These are phyloP conservation scores for Dryas drummondii DNA, from an alignment of 306 rosid genomes.

Conservation along the genomic window DNA sequence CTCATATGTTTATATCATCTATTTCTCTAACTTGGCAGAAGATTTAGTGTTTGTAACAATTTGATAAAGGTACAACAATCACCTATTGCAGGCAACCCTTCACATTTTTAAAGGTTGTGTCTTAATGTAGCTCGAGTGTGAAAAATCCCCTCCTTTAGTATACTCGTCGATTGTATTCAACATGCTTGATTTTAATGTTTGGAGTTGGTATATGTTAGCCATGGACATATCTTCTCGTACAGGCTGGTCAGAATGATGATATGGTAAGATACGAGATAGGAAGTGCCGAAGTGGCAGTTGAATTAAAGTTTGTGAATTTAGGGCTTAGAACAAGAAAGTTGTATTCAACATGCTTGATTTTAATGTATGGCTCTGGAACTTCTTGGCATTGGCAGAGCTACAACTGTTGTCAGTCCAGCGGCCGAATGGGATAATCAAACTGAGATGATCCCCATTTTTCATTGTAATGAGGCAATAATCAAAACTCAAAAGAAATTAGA, in stretches of 20 bases:
- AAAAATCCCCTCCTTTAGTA: background rate
- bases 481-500: no score
- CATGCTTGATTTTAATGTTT: background rate
- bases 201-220: background rate
- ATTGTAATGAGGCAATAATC: no score
- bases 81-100: background rate
- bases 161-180: no score
- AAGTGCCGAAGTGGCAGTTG: background rate
- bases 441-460: no score
- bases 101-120: background rate
- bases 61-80: background rate
- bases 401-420: background rate
- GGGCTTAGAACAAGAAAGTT: background rate
- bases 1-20: background rate
- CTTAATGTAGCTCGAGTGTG: background rate
- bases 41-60: background rate
- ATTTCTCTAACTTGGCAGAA: background rate
- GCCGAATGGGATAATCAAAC: no score
- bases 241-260: background rate
- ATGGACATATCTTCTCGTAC: background rate
- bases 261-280: background rate
- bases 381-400: background rate
- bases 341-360: no score
- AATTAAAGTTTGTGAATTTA: background rate
- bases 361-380: background rate